Evolutionary conservation across 352 stramenopile genomes (phyloP).

Genomic region (Phytopythium helicoides): DNA sequence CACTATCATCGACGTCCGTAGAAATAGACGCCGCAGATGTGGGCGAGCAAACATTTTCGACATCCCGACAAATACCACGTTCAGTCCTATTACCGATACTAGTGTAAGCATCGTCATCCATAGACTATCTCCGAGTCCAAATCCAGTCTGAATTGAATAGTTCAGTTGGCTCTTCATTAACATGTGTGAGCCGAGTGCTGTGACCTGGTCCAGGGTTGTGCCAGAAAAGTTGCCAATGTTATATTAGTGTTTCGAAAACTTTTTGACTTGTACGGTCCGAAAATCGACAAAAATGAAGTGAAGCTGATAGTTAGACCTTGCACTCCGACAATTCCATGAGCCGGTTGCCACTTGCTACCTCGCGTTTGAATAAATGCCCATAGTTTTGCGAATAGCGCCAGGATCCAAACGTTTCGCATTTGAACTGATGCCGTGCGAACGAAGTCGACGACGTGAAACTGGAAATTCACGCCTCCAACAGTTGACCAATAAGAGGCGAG

Average conservation of each 20-base stretch:
- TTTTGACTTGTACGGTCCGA: conserved; percentile 24
- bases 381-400: conserved; percentile 31
- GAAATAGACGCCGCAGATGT: neutral
- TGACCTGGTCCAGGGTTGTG: neutral
- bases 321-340: conserved; percentile 20
- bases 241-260: conserved; percentile 2
- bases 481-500: conserved; percentile 41
- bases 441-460: conserved; percentile 25
- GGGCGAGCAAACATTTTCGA: conserved; percentile 2
- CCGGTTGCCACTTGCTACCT: conserved; percentile 2
- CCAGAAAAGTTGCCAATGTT: neutral
- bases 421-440: conserved; percentile 28
- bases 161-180: neutral
- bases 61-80: neutral
- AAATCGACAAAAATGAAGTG: conserved; percentile 31
- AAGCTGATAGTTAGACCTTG: conserved; percentile 35
- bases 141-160: neutral
- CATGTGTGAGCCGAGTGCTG: neutral
- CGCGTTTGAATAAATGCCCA: conserved; percentile 10
- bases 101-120: conserved; percentile 14
- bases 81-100: conserved; percentile 1
- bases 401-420: conserved; percentile 44
- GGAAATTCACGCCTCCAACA: conserved; percentile 12
- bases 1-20: conserved; percentile 3
- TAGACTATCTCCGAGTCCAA: conserved; percentile 9